Conservation (phyloP, 2,329 filamentous ascomycete genomes). For the Talaromyces pinophilus region DNA sequence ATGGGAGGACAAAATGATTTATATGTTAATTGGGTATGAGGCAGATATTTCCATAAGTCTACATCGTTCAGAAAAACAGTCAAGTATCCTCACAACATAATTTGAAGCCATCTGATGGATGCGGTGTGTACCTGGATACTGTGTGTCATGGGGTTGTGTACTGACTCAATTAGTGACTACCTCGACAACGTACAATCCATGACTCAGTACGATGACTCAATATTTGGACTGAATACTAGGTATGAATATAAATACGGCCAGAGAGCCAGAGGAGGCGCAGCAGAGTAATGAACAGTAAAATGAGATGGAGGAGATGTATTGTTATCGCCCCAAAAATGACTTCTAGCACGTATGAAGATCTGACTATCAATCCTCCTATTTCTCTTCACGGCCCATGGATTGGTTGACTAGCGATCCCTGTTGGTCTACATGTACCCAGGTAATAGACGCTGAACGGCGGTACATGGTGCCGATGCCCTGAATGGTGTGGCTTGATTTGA, state of each 20-base stretch:
- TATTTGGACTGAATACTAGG: neutral
- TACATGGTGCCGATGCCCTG: neutral
- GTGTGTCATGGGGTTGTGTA: neutral
- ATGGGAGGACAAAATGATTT: neutral
- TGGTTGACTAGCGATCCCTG: neutral
- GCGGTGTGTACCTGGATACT: too few species aligned
- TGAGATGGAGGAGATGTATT: too few species aligned
- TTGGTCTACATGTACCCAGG: neutral
- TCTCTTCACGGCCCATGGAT: neutral
- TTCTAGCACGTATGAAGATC: neutral
- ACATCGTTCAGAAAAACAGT: neutral
- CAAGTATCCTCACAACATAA: neutral
- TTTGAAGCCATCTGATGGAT: neutral
- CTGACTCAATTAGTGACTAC: neutral
- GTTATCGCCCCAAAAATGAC: too few species aligned
- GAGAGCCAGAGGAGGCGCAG: neutral
- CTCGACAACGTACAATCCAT: neutral
- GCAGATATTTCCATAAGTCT: neutral
- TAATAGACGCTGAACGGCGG: too few species aligned
- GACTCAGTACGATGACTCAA: neutral
- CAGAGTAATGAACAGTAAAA: too few species aligned
- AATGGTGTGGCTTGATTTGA: neutral
- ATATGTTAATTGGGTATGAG: neutral
- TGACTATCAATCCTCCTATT: neutral
- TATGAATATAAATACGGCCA: neutral